Percentiles rank a stretch among this genome's conserved stretches.
phyloP scores from a whole-genome alignment of 1,139 yeast species.

The Yamadazyma buinensis region DNA sequence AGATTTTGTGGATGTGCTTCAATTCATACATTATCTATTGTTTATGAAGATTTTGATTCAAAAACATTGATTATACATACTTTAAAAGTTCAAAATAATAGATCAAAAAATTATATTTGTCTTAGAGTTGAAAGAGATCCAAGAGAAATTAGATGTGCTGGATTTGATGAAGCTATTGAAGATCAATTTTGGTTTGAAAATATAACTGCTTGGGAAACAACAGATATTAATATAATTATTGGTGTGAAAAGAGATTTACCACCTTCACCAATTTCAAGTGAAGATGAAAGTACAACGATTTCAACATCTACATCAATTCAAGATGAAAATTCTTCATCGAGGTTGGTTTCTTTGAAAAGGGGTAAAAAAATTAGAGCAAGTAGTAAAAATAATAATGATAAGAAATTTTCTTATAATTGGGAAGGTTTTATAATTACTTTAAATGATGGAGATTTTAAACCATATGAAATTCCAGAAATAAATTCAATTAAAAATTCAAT shows the following conservation, averaged over 20 bases:
- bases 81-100: slow-evolving; percentile 58
- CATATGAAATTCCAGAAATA: slow-evolving; percentile 53
- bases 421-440: slow-evolving; percentile 75
- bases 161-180: slow-evolving; percentile 73
- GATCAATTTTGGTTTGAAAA: slow-evolving; percentile 62
- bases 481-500: slow-evolving; percentile 17
- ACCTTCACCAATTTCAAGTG: background rate
- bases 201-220: slow-evolving; percentile 73
- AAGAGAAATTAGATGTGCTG: slow-evolving; percentile 83
- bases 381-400: background rate
- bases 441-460: slow-evolving; percentile 56
- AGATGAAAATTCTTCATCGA: slow-evolving; percentile 7
- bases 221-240: slow-evolving; percentile 72
- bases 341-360: slow-evolving; percentile 5
- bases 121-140: slow-evolving; percentile 89
- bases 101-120: slow-evolving; percentile 78
- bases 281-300: slow-evolving; percentile 1
- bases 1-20: slow-evolving; percentile 89
- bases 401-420: slow-evolving; percentile 35
- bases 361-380: slow-evolving; percentile 4
- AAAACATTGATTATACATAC: slow-evolving; percentile 69
- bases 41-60: slow-evolving; percentile 60
- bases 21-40: slow-evolving; percentile 63
- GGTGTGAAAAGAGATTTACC: slow-evolving; percentile 50
- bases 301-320: no score